Evolutionary conservation across 805 yeast genomes (phyloP), one percentile per base, ranked within the genome.

Genomic region (Candida schatavii): DNA sequence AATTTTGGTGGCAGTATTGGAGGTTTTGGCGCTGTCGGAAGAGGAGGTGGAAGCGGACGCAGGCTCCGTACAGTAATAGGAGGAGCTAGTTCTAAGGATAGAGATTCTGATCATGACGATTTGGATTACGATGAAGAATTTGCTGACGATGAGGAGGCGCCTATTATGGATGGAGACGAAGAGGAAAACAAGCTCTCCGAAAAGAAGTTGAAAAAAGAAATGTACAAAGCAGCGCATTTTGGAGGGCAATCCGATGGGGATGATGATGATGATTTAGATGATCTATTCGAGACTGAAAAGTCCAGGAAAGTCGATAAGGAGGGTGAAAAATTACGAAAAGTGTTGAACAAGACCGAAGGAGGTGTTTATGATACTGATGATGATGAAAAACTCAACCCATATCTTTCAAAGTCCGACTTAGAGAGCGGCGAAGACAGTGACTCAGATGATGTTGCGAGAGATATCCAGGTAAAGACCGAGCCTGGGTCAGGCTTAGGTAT

Each of bases 71-170:
- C 76, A 30, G 74, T 73, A 19, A 56, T 68, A 11, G 77, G 77
- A 7, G 71, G 68, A 2, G 56, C 61, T 15, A 56, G 67, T 65
- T 61, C 51, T 51, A 69, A 59, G 27, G 77, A 70, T 31, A 56
- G 80, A 46, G 88, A 81, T 50, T 83, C 88, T 9, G 96, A 88
- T 44, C 88, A 86, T 49, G 97, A 90, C 49, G 97, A 89, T 56
- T 68, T 93, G 55, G 99, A 91, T 65, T 91, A 75, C 56, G 97
- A 93, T 52, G 98, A 93, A 61, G 97, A 90, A 61, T 93, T 93
- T 64, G 97, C 93, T 21, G 99, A 93, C 62, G 99, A 93, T 61
- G 99, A 93, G 67, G 99, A 91, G 61, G 98, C 98, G 1, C 99
- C 99, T 22, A 86, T 93, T 45, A 80, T 91, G 74, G 98, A 91